A percentile compares a stretch with the other conserved stretches of the same genome.
These are phyloP conservation scores for Rhodotorula mucilaginosa DNA, from an alignment of 1,284 basidiomycete genomes.

Conservation along the genomic window DNA sequence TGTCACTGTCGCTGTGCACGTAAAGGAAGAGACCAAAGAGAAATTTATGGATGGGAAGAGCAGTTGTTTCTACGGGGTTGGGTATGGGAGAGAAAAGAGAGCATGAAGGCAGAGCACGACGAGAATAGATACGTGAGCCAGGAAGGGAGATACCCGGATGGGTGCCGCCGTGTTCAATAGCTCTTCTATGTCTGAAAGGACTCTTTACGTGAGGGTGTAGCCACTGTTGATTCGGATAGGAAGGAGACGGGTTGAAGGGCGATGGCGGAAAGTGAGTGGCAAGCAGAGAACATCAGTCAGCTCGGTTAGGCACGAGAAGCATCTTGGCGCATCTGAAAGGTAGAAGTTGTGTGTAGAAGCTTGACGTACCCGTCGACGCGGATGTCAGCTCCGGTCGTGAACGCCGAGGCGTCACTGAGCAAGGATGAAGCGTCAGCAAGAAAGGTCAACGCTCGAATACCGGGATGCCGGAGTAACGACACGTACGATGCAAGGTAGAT, in stretches of 20 bases:
- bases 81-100: no score
- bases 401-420: conserved; percentile 68
- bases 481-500: conserved; percentile 68
- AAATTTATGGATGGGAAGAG: no score
- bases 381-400: conserved; percentile 80
- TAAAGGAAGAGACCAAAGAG: no score
- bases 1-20: no score
- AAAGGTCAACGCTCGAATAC: neutral
- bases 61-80: no score
- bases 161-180: neutral
- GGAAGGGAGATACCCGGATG: neutral
- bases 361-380: conserved; percentile 65
- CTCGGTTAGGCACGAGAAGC: no score
- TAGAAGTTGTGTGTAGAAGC: neutral
- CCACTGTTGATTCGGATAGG: conserved; percentile 52
- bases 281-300: no score
- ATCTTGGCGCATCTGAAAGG: no score
- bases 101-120: no score
- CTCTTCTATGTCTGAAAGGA: neutral
- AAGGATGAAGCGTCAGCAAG: neutral
- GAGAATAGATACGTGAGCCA: neutral
- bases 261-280: neutral
- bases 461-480: neutral
- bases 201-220: conserved; percentile 52
- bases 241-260: neutral